Conservation (phyloP, 441 rosid species). For the Bocquillonia castaneifolia region DNA sequence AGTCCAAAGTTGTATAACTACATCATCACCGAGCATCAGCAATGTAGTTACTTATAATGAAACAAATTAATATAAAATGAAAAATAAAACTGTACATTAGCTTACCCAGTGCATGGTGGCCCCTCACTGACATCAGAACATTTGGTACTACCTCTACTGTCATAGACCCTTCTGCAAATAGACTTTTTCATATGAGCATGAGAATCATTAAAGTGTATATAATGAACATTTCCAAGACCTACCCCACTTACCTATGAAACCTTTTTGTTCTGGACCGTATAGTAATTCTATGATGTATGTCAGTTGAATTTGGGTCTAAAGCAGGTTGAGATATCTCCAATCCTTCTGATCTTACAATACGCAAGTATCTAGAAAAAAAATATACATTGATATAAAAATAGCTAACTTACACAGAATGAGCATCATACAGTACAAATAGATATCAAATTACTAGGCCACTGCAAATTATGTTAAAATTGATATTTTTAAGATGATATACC, state of each 20-base stretch:
- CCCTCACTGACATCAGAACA: slow-evolving; percentile 73
- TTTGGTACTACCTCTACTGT: slow-evolving; percentile 58
- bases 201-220: slow-evolving; percentile 9
- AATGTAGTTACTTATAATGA: not conserved
- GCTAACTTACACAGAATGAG: not conserved
- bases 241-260: slow-evolving; percentile 55
- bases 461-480: not conserved
- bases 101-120: slow-evolving; percentile 97
- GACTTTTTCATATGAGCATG: slow-evolving; percentile 25
- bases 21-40: not conserved
- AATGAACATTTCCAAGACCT: slow-evolving; percentile 5
- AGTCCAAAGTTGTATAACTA: not conserved
- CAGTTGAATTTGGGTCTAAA: slow-evolving; percentile 77
- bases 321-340: slow-evolving; percentile 98
- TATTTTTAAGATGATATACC: not conserved
- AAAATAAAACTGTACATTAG: not conserved
- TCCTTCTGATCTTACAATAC: slow-evolving; percentile 70
- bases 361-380: slow-evolving; percentile 52
- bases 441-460: not conserved
- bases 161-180: slow-evolving; percentile 71
- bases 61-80: not conserved
- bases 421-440: slow-evolving; percentile 8
- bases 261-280: slow-evolving; percentile 59
- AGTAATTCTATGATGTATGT: slow-evolving; percentile 90
- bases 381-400: not conserved